phyloP scores from a whole-genome alignment of 2,329 filamentous ascomycete genomes.

The Talaromyces verruculosus region DNA sequence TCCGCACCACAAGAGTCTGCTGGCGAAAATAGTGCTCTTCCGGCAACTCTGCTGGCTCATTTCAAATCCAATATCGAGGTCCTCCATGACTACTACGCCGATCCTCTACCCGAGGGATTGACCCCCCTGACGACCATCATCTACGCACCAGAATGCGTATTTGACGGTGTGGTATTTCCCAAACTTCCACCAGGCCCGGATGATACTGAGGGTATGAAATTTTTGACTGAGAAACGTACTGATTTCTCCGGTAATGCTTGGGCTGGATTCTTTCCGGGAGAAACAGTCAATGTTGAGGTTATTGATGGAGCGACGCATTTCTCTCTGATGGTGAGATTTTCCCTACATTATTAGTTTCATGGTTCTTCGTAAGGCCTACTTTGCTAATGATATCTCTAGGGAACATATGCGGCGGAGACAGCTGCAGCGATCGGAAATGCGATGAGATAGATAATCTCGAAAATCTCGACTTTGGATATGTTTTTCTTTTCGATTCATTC shows the following conservation, averaged over 20 bases:
- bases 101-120: constrained; percentile 32
- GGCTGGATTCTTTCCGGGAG: constrained; percentile 29
- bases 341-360: too few relatives aligned
- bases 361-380: too few relatives aligned
- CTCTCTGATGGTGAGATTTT: too few relatives aligned
- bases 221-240: constrained; percentile 48
- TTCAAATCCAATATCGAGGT: constrained; percentile 52
- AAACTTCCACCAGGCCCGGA: constrained; percentile 30
- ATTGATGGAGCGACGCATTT: too few relatives aligned
- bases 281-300: too few relatives aligned
- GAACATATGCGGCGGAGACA: too few relatives aligned
- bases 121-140: neutral
- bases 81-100: constrained; percentile 46
- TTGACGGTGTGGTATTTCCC: neutral
- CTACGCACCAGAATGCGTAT: neutral
- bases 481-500: neutral
- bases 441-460: too few relatives aligned
- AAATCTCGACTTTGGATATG: too few relatives aligned
- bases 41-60: constrained; percentile 45
- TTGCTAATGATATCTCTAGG: too few relatives aligned
- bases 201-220: constrained; percentile 51
- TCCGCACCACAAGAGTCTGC: neutral
- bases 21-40: neutral
- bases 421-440: too few relatives aligned
- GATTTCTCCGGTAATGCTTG: constrained; percentile 46